These are phyloP conservation scores for Capsella rubella DNA, from an alignment of 441 rosid genomes.

Conservation along the genomic window DNA sequence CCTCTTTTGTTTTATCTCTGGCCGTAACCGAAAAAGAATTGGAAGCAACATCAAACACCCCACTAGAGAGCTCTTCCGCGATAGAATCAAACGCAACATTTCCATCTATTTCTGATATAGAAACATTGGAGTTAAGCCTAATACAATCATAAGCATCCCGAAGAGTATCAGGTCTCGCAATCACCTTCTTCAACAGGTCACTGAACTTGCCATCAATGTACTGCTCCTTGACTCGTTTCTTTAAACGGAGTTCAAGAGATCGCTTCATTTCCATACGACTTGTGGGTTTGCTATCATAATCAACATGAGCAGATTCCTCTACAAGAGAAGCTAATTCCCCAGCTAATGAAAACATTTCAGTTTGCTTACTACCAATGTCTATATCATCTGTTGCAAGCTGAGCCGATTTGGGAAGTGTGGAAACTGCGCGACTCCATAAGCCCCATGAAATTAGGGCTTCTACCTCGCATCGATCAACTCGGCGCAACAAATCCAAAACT, in stretches of 20 bases:
- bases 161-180: slow-evolving; percentile 75
- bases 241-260: slow-evolving; percentile 67
- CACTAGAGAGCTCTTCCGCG: slow-evolving; percentile 67
- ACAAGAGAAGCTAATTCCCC: slow-evolving; percentile 66
- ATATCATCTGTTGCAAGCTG: slow-evolving; percentile 41
- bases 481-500: slow-evolving; percentile 27
- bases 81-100: slow-evolving; percentile 54
- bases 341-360: slow-evolving; percentile 57
- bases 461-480: slow-evolving; percentile 7
- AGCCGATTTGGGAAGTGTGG: slow-evolving; percentile 21
- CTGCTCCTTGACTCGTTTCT: slow-evolving; percentile 85
- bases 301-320: slow-evolving; percentile 58
- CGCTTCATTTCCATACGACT: slow-evolving; percentile 77
- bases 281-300: slow-evolving; percentile 54
- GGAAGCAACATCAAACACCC: slow-evolving; percentile 62
- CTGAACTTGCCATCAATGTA: slow-evolving; percentile 67
- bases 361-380: slow-evolving; percentile 36
- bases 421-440: slow-evolving; percentile 18
- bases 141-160: slow-evolving; percentile 73
- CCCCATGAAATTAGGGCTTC: slow-evolving; percentile 32
- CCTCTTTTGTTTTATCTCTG: slow-evolving; percentile 69
- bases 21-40: slow-evolving; percentile 64
- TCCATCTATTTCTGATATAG: slow-evolving; percentile 41
- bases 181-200: slow-evolving; percentile 62
- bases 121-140: slow-evolving; percentile 72